Evolutionary conservation across 768 basidiomycete genomes (phyloP).

Genomic region (Termitomyces sp.): DNA sequence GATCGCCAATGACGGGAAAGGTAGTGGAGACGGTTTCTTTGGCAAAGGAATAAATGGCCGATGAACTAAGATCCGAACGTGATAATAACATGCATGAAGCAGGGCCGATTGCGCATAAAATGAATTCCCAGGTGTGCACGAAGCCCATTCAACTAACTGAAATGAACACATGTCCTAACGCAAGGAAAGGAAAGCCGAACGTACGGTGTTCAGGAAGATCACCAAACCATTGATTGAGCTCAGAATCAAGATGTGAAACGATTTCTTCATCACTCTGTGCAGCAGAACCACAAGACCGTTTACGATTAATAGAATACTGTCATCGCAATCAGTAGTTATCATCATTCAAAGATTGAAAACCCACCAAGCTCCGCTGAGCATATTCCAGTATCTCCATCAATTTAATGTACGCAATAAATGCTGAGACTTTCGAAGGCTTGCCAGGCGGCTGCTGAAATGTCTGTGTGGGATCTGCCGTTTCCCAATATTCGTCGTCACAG

Average conservation of each 20-base stretch:
- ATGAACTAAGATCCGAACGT: slow-evolving; percentile 70
- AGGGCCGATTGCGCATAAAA: slow-evolving; percentile 54
- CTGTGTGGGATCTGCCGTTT: slow-evolving; percentile 34
- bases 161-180: slow-evolving; percentile 18
- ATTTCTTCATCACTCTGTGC: slow-evolving; percentile 38
- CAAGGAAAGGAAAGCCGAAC: slow-evolving; percentile 36
- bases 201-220: slow-evolving; percentile 52
- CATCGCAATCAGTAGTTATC: no score
- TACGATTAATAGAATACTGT: slow-evolving; percentile 14
- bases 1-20: slow-evolving; percentile 65
- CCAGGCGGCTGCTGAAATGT: slow-evolving; percentile 60
- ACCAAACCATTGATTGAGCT: slow-evolving; percentile 72
- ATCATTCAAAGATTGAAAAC: slow-evolving; percentile 10
- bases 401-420: slow-evolving; percentile 48
- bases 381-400: slow-evolving; percentile 59
- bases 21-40: slow-evolving; percentile 31
- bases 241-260: slow-evolving; percentile 69
- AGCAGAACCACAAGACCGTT: not conserved
- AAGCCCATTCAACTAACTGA: slow-evolving; percentile 28
- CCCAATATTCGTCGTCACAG: slow-evolving; percentile 72
- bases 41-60: slow-evolving; percentile 72
- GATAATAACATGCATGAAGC: slow-evolving; percentile 38
- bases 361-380: slow-evolving; percentile 56
- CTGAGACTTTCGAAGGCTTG: slow-evolving; percentile 48
- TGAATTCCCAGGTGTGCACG: slow-evolving; percentile 24